A percentile compares a stretch with the other conserved stretches of the same genome.
phyloP scores from a whole-genome alignment of 192 early-diverging fungal species.

The Linnemannia hyalina region DNA sequence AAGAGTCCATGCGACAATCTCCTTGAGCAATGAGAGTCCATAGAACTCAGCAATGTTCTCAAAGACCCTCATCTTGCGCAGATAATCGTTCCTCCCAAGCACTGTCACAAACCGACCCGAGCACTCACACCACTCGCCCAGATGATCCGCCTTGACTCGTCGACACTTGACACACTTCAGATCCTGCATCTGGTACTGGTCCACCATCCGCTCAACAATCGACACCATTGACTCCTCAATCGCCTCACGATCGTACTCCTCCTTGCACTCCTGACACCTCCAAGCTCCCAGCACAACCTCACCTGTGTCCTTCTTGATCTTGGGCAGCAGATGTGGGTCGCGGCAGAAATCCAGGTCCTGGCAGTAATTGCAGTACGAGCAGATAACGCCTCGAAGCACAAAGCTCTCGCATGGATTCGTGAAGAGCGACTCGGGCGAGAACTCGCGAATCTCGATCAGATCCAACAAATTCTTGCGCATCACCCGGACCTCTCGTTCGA shows the following conservation, averaged over 20 bases:
- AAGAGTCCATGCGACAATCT: conserved; percentile 69
- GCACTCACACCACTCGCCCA: conserved; percentile 83
- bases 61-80: conserved; percentile 72
- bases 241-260: conserved; percentile 79
- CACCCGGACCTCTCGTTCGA: conserved; percentile 84
- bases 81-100: conserved; percentile 63
- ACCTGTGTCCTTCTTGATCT: conserved; percentile 55
- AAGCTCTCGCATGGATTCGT: conserved; percentile 87
- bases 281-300: conserved; percentile 63
- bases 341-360: conserved; percentile 94
- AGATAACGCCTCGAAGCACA: conserved; percentile 84
- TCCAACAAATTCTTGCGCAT: conserved; percentile 85
- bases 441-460: conserved; percentile 85
- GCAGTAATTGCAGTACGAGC: conserved; percentile 87
- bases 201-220: conserved; percentile 73
- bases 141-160: conserved; percentile 83
- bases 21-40: conserved; percentile 65
- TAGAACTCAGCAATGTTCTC: conserved; percentile 73
- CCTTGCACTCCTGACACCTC: conserved; percentile 82
- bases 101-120: conserved; percentile 72
- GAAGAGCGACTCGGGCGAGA: conserved; percentile 82
- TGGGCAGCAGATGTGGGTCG: conserved; percentile 76
- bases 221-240: conserved; percentile 90
- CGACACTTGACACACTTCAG: conserved; percentile 85
- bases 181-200: conserved; percentile 92